phyloP scores from a whole-genome alignment of 495 filamentous ascomycete species.

The Hypoxylon cercidicola region DNA sequence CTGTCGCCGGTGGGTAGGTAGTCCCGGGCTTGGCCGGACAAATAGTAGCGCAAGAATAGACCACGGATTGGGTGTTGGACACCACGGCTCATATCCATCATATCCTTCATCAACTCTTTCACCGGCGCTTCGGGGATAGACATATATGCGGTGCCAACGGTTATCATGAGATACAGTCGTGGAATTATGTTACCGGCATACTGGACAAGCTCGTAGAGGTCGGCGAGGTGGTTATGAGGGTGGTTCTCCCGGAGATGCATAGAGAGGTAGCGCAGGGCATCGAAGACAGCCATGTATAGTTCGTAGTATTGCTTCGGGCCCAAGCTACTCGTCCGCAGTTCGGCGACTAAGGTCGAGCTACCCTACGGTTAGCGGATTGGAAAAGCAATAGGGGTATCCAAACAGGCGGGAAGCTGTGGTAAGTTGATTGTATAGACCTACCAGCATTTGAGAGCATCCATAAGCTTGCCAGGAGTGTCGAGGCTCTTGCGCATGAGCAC shows the following conservation, averaged over 20 bases:
- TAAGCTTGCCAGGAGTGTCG: conserved; percentile 97
- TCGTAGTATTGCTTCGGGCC: conserved; percentile 99
- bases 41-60: conserved; percentile 93
- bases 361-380: conserved; percentile 34
- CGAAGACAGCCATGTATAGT: conserved; percentile 98
- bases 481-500: conserved; percentile 96
- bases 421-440: conserved; percentile 54
- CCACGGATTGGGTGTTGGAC: conserved; percentile 97
- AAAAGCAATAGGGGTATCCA: background rate
- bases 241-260: conserved; percentile 97
- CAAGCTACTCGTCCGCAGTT: conserved; percentile 93
- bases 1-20: conserved; percentile 81
- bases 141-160: conserved; percentile 99
- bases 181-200: conserved; percentile 99
- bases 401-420: background rate
- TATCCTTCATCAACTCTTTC: conserved; percentile 99
- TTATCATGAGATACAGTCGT: conserved; percentile 97
- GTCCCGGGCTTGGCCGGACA: conserved; percentile 92
- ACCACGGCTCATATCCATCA: conserved; percentile 99
- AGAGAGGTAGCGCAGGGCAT: conserved; percentile 95
- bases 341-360: conserved; percentile 96
- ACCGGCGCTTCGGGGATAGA: conserved; percentile 96
- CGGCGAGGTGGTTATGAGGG: conserved; percentile 96
- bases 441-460: conserved; percentile 99
- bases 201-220: conserved; percentile 98